Evolutionary conservation across 2,329 filamentous ascomycete species (phyloP).

Genomic region (Alternaria solani): DNA sequence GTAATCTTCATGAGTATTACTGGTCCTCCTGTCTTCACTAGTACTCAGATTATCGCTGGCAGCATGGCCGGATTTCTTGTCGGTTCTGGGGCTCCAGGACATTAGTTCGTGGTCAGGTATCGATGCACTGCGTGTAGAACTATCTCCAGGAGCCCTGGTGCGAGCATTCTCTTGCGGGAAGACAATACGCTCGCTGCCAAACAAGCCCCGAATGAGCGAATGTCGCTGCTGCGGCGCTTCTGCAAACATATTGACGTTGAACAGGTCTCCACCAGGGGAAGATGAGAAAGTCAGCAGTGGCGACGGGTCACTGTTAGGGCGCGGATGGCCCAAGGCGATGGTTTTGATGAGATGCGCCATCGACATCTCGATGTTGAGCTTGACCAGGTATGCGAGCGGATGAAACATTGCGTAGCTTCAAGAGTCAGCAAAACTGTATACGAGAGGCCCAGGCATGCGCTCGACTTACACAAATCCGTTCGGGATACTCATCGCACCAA

Average conservation of each 20-base stretch:
- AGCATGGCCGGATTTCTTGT: background rate
- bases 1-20: background rate
- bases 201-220: constrained; percentile 18
- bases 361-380: constrained; percentile 52
- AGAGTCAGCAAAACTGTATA: background rate
- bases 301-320: background rate
- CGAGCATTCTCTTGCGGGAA: background rate
- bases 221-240: constrained; percentile 12
- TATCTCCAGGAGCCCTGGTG: constrained; percentile 16
- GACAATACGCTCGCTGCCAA: constrained; percentile 5
- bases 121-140: constrained; percentile 14
- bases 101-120: background rate
- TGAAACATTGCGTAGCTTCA: constrained; percentile 57
- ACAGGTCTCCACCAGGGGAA: background rate
- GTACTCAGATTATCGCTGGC: background rate
- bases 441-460: background rate
- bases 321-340: constrained; percentile 24
- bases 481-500: constrained; percentile 54
- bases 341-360: constrained; percentile 53
- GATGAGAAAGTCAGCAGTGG: background rate
- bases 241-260: constrained; percentile 4
- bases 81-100: background rate
- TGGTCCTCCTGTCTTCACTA: background rate
- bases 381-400: constrained; percentile 57
- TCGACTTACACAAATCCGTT: constrained; percentile 51